Evolutionary conservation across 202 grass and related monocot genomes (phyloP).

Genomic region (Hordeum pubiflorum): DNA sequence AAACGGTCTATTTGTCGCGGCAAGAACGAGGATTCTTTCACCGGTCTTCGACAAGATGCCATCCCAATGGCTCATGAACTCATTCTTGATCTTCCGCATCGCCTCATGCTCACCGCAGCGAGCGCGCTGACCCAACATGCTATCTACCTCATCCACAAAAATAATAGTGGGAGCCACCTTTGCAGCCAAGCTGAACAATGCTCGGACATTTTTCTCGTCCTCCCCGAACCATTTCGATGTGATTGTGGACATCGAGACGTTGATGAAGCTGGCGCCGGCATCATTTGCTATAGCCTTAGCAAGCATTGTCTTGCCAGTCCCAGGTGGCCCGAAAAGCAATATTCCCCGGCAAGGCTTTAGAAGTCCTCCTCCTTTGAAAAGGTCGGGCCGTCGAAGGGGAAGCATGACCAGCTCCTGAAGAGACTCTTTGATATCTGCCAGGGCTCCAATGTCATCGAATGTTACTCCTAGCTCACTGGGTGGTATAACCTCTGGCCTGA

Average conservation of each 20-base stretch:
- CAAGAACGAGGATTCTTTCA: slow-evolving; percentile 89
- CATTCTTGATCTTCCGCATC: slow-evolving; percentile 98
- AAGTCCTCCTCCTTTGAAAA: slow-evolving; percentile 90
- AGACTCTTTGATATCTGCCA: slow-evolving; percentile 91
- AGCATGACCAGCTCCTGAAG: slow-evolving; percentile 95
- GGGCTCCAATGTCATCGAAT: slow-evolving; percentile 87
- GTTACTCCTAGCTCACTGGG: slow-evolving; percentile 84
- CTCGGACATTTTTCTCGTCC: slow-evolving; percentile 93
- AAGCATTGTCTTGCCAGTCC: slow-evolving; percentile 98
- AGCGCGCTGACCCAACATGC: slow-evolving; percentile 84
- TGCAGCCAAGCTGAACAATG: slow-evolving; percentile 80
- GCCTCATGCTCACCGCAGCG: slow-evolving; percentile 85
- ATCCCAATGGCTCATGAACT: slow-evolving; percentile 99
- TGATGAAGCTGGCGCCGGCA: slow-evolving; percentile 89
- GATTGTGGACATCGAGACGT: slow-evolving; percentile 94
- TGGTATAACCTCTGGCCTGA: slow-evolving; percentile 93
- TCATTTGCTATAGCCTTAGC: slow-evolving; percentile 99
- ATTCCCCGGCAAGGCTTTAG: slow-evolving; percentile 91
- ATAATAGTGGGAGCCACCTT: slow-evolving; percentile 92
- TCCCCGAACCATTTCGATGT: slow-evolving; percentile 99
- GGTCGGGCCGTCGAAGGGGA: slow-evolving; percentile 78
- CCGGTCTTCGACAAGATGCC: slow-evolving; percentile 69
- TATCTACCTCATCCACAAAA: slow-evolving; percentile 95
- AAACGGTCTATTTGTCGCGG: slow-evolving; percentile 90
- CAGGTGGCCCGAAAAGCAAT: slow-evolving; percentile 83